phyloP scores from a whole-genome alignment of 75 land plant genomes.

The Selaginella moellendorffii region DNA sequence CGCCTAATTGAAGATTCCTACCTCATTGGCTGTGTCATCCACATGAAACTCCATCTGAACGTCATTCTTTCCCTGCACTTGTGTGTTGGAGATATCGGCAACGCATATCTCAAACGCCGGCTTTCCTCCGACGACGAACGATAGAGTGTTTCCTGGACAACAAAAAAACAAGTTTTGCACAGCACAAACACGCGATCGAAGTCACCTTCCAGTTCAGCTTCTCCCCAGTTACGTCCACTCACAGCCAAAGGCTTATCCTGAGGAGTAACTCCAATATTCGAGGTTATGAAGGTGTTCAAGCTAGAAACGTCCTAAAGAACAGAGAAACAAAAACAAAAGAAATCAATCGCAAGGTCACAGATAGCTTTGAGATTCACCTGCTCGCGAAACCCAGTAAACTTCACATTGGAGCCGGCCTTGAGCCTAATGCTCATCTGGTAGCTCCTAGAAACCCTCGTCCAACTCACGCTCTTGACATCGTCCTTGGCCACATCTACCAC shows the following conservation, averaged over 20 bases:
- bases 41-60: conserved; percentile 88
- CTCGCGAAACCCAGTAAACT: conserved; percentile 36
- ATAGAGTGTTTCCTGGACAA: conserved; percentile 26
- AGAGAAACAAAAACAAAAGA: not conserved
- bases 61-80: conserved; percentile 93
- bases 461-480: conserved; percentile 26
- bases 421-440: conserved; percentile 29
- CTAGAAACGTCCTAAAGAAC: conserved; percentile 30
- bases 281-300: conserved; percentile 19
- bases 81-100: conserved; percentile 90
- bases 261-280: conserved; percentile 31
- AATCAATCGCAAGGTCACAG: not conserved
- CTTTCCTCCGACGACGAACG: conserved; percentile 35
- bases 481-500: conserved; percentile 27
- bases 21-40: conserved; percentile 97
- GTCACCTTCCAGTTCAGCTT: conserved; percentile 26
- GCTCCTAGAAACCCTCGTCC: conserved; percentile 31
- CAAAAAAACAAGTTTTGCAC: not conserved
- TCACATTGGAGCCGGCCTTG: conserved; percentile 28
- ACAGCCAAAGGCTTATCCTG: conserved; percentile 36
- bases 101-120: conserved; percentile 32
- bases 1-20: conserved; percentile 1
- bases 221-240: conserved; percentile 44
- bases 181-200: not conserved
- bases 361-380: conserved; percentile 13